phyloP scores from a whole-genome alignment of 129 eudicot species.

The Pulicaria dysenterica region DNA sequence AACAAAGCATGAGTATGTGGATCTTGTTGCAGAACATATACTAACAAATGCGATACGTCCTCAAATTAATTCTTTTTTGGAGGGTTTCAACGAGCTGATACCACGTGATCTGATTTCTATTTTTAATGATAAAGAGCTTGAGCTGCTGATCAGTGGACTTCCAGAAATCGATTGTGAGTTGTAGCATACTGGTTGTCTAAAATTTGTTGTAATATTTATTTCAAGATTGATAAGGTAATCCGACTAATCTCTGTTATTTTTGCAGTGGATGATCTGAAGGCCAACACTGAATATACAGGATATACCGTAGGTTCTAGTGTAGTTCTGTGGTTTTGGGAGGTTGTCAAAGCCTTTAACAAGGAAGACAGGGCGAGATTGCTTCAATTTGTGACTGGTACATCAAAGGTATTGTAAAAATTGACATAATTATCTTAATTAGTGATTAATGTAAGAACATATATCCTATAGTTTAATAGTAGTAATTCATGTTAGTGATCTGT shows the following conservation, averaged over 20 bases:
- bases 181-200: background rate
- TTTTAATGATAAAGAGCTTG: slow-evolving; percentile 97
- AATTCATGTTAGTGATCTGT: too few species aligned
- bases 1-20: slow-evolving; percentile 98
- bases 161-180: slow-evolving; percentile 97
- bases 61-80: slow-evolving; percentile 86
- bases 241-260: slow-evolving; percentile 17
- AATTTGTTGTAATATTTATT: background rate
- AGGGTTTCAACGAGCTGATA: slow-evolving; percentile 88
- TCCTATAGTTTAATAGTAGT: background rate
- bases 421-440: background rate
- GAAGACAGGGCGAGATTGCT: slow-evolving; percentile 95
- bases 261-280: slow-evolving; percentile 94
- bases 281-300: slow-evolving; percentile 93
- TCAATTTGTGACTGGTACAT: slow-evolving; percentile 97
- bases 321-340: slow-evolving; percentile 99
- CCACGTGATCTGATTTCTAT: slow-evolving; percentile 88
- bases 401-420: slow-evolving; percentile 63
- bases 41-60: slow-evolving; percentile 97
- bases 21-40: slow-evolving; percentile 98
- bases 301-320: slow-evolving; percentile 72
- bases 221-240: background rate
- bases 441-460: background rate
- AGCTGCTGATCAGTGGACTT: slow-evolving; percentile 93
- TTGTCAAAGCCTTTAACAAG: slow-evolving; percentile 75